Base-by-base conservation (phyloP, 345 rosid species). In the Barbarea vulgaris region DNA sequence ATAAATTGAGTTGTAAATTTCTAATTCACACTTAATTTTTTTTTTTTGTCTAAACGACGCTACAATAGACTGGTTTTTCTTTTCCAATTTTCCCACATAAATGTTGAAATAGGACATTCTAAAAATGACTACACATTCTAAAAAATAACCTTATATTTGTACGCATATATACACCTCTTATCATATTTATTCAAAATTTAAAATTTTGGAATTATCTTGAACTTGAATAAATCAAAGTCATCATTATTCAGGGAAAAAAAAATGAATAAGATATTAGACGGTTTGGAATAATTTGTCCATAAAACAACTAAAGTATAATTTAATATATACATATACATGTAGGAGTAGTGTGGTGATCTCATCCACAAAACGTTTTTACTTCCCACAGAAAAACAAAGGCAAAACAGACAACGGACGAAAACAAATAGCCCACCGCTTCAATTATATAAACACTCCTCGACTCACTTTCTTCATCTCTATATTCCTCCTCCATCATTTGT, bases 341-440 rank as follows among this genome's bases (percentile, higher is more conserved):
- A 59, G 10, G 27, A 37, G 28, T 17, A 36, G 60, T 73, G 48
- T 64, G 2, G 17, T 58, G 14, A 59, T 75, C 69, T 69, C 74
- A 61, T 76, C 75, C 48, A 42, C 37, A 42, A 59, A 68, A 52
- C 52, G 19, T 9, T 21, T 31, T 51, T 59, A 10, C 27, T 44
- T 62, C 80, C 80, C 80, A 76, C 75, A 69, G 80, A 3, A 76
- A 58, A 69, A 25, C 12, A 59, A 19, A 42, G 48, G 14, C 13
- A 19, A 76, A 76, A 60, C 75, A 69, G 50, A 62, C 65, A 24
- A 62, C 80, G 41, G 33, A 61, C 14, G 4, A 41, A 68, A 69
- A 69, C 63, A 42, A 52, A 52, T 4, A 66, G 27, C 70, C 75
- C 65, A 62, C 76, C 76, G 80, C 57, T 60, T 76, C 30, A 52